These are phyloP conservation scores for Aethionema arabicum DNA, from an alignment of 345 rosid genomes.

Conservation along the genomic window DNA sequence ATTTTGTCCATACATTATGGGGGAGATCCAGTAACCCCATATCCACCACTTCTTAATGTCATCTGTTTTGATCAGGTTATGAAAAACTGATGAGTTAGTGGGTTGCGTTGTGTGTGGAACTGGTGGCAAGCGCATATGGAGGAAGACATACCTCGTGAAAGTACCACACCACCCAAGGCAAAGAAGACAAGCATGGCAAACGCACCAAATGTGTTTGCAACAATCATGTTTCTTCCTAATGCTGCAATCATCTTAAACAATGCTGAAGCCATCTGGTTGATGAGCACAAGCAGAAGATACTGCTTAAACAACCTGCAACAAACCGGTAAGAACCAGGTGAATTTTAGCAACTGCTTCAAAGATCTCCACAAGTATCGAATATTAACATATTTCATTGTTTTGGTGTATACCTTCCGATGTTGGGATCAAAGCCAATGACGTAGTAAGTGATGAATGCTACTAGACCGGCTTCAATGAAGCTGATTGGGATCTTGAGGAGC, in stretches of 20 bases:
- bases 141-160: constrained; percentile 48
- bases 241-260: constrained; percentile 61
- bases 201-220: constrained; percentile 62
- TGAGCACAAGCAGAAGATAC: constrained; percentile 48
- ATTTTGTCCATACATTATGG: constrained; percentile 77
- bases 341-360: constrained; percentile 14
- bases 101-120: not conserved
- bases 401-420: constrained; percentile 53
- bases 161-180: constrained; percentile 61
- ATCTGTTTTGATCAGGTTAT: constrained; percentile 41
- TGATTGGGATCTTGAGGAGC: constrained; percentile 72
- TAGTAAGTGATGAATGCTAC: constrained; percentile 71
- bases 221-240: constrained; percentile 57
- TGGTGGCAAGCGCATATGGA: not conserved
- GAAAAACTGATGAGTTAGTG: constrained; percentile 2
- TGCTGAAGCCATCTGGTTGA: constrained; percentile 63
- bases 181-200: constrained; percentile 51
- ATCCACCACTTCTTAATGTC: constrained; percentile 83
- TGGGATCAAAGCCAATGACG: constrained; percentile 71
- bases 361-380: not conserved
- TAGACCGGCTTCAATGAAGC: constrained; percentile 59
- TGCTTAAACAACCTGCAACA: constrained; percentile 62
- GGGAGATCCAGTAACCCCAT: constrained; percentile 84
- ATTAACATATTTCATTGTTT: not conserved
- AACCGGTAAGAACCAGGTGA: constrained; percentile 4